Evolutionary conservation across 306 rosid genomes (phyloP).

Genomic region (Cicer chorassanicum): DNA sequence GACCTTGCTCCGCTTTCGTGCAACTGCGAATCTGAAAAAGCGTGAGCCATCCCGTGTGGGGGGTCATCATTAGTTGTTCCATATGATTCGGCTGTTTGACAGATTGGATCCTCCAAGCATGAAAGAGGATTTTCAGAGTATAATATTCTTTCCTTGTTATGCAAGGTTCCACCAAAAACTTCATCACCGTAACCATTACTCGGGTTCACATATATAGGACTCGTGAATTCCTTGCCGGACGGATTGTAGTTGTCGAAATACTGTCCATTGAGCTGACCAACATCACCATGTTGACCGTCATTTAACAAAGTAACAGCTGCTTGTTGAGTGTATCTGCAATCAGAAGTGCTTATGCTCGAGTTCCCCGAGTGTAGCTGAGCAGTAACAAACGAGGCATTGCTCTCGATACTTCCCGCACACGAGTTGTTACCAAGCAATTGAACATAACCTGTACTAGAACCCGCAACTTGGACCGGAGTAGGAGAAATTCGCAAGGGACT

Average conservation of each 20-base stretch:
- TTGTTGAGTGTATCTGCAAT: constrained; percentile 44
- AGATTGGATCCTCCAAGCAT: constrained; percentile 43
- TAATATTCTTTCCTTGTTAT: constrained; percentile 44
- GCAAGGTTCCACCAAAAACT: constrained; percentile 48
- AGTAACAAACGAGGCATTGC: constrained; percentile 52
- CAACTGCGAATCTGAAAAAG: constrained; percentile 75
- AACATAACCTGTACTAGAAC: constrained; percentile 50
- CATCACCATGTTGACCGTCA: constrained; percentile 41
- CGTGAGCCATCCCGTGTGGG: constrained; percentile 61
- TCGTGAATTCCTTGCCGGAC: constrained; percentile 36
- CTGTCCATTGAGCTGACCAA: constrained; percentile 40
- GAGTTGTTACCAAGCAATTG: constrained; percentile 55
- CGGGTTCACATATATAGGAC: constrained; percentile 44
- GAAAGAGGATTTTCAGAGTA: constrained; percentile 52
- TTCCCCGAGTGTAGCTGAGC: constrained; percentile 51
- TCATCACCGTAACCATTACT: constrained; percentile 45
- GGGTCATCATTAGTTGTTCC: constrained; percentile 40
- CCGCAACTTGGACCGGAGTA: constrained; percentile 48
- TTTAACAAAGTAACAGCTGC: constrained; percentile 45
- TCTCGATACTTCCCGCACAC: constrained; percentile 52
- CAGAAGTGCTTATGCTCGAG: constrained; percentile 41
- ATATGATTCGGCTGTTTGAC: constrained; percentile 47
- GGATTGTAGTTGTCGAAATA: constrained; percentile 40
- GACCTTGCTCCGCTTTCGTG: constrained; percentile 61
- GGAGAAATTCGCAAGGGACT: constrained; percentile 52